phyloP scores from a whole-genome alignment of 2,329 filamentous ascomycete species.

The Calonectria pteridis region DNA sequence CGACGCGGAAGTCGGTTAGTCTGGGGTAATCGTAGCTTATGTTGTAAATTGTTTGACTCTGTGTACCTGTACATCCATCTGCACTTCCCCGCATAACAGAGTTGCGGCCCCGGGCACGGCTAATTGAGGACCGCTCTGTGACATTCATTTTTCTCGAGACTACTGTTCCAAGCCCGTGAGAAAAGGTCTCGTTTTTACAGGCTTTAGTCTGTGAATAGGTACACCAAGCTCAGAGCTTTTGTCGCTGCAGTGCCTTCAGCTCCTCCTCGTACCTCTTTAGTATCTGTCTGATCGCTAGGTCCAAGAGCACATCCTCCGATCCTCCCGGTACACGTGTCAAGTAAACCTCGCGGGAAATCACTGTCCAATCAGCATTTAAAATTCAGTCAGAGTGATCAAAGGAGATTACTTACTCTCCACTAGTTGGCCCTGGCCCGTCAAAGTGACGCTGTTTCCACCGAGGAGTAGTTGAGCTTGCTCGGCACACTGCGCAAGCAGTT shows the following conservation, averaged over 20 bases:
- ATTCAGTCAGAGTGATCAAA: neutral
- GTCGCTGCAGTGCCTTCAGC: neutral
- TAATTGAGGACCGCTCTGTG: neutral
- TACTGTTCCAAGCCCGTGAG: no score
- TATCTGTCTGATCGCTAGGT: constrained; percentile 3
- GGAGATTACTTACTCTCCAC: neutral
- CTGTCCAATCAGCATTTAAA: neutral
- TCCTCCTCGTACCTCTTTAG: neutral
- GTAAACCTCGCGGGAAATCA: constrained; percentile 2
- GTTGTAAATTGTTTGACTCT: neutral
- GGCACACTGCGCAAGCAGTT: neutral
- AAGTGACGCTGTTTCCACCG: constrained; percentile 6
- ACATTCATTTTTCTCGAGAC: neutral
- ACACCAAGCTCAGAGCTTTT: neutral
- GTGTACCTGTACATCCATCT: neutral
- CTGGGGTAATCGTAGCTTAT: neutral
- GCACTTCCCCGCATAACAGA: neutral
- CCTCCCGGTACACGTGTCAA: neutral
- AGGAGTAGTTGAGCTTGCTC: neutral
- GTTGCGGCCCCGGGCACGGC: neutral
- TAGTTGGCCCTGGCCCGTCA: neutral
- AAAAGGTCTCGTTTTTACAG: no score
- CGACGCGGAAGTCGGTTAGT: neutral
- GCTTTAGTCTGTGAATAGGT: neutral
- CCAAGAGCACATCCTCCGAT: neutral